phyloP scores from a whole-genome alignment of 2,329 filamentous ascomycete genomes.

The Magnaporthales sp. region DNA sequence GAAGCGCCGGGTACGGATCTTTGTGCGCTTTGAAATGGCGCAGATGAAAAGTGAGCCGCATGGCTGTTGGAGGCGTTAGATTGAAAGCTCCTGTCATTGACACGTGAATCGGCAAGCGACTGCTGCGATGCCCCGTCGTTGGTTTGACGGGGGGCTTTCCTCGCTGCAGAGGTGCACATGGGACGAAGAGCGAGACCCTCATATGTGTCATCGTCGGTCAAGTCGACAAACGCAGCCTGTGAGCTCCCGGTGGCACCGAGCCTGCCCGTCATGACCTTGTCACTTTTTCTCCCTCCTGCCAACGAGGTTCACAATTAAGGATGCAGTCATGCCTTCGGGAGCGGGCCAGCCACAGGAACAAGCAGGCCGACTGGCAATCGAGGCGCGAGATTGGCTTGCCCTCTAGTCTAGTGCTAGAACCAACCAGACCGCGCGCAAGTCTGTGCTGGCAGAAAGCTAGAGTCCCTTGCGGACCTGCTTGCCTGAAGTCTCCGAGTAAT shows the following conservation, averaged over 20 bases:
- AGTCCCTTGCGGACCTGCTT: neutral
- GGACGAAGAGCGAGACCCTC: neutral
- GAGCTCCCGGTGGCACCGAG: neutral
- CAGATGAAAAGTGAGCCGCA: neutral
- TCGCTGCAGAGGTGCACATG: neutral
- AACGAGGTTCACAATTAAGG: neutral
- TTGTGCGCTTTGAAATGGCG: neutral
- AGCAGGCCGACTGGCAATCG: neutral
- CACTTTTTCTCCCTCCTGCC: neutral
- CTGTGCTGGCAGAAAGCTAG: conserved; percentile 1
- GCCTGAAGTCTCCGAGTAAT: neutral
- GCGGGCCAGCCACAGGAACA: neutral
- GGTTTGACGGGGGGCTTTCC: neutral
- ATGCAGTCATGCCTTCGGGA: neutral
- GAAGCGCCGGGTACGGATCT: neutral
- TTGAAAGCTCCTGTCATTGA: neutral
- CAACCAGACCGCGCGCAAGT: neutral
- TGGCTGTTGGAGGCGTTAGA: neutral
- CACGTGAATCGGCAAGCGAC: neutral
- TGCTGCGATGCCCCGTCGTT: neutral
- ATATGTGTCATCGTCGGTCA: neutral
- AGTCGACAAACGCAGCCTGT: neutral
- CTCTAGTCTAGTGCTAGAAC: neutral
- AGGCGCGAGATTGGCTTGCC: neutral
- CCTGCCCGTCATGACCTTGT: neutral